Percentiles rank a stretch among this genome's conserved stretches.
Evolutionary conservation across 805 yeast genomes (phyloP).

Genomic region (Candida multigemmis): DNA sequence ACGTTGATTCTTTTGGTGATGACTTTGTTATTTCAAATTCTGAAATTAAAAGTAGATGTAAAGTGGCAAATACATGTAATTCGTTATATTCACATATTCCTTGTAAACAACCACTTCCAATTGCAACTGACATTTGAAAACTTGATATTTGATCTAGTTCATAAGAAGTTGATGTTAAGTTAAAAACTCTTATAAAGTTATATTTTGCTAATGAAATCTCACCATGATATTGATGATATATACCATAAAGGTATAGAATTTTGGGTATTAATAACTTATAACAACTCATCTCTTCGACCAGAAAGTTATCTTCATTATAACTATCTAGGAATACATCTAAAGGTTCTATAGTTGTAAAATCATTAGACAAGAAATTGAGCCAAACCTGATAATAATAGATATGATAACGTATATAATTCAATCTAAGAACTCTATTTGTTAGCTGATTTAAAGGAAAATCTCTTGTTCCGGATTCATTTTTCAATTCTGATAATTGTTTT

Average conservation of each 20-base stretch:
- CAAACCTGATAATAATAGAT: conserved; percentile 28
- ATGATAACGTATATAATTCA: conserved; percentile 17
- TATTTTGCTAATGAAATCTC: conserved; percentile 27
- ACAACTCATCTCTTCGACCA: conserved; percentile 28
- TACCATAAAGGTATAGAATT: conserved; percentile 30
- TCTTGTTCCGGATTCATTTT: conserved; percentile 4
- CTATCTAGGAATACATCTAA: conserved; percentile 23
- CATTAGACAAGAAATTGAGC: conserved; percentile 21
- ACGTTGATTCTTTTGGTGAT: no score
- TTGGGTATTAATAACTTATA: conserved; percentile 27
- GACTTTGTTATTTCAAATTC: conserved; percentile 11
- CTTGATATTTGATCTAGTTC: conserved; percentile 4
- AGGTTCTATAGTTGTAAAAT: conserved; percentile 11
- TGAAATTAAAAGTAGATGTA: conserved; percentile 17
- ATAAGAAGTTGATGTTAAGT: conserved; percentile 5
- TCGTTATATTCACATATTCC: conserved; percentile 15
- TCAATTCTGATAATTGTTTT: conserved; percentile 10
- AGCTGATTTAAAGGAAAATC: conserved; percentile 10
- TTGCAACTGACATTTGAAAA: conserved; percentile 10
- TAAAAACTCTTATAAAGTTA: conserved; percentile 26
- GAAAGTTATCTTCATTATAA: conserved; percentile 25
- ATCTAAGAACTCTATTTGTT: conserved; percentile 14
- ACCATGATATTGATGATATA: conserved; percentile 27
- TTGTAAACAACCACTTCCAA: conserved; percentile 13
- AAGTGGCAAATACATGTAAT: conserved; percentile 15